Conservation (phyloP, 768 basidiomycete species). For the Mrakia gelida region DNA sequence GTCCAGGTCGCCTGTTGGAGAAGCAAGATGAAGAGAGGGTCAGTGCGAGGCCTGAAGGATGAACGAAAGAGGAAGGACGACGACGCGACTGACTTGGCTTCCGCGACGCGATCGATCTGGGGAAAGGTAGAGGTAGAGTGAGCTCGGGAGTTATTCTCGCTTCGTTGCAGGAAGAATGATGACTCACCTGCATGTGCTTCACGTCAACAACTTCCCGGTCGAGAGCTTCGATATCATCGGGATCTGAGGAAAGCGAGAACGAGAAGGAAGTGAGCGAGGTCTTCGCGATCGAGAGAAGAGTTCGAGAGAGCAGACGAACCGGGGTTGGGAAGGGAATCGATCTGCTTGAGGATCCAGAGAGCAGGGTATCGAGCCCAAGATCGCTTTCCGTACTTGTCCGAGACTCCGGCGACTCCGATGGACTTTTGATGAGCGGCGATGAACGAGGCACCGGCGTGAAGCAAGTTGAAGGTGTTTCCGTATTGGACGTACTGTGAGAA, state of each 20-base stretch:
- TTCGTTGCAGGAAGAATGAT: too few relatives aligned
- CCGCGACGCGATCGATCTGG: slow-evolving; percentile 66
- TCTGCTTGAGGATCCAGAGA: slow-evolving; percentile 90
- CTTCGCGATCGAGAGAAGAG: too few relatives aligned
- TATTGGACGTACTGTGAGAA: slow-evolving; percentile 93
- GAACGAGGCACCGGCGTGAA: slow-evolving; percentile 88
- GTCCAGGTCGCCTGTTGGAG: slow-evolving; percentile 60
- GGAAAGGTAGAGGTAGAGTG: too few relatives aligned
- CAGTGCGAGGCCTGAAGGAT: background rate
- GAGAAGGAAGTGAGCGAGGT: too few relatives aligned
- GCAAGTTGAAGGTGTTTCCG: slow-evolving; percentile 92
- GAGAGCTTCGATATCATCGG: slow-evolving; percentile 86
- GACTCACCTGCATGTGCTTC: slow-evolving; percentile 56
- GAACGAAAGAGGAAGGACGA: background rate
- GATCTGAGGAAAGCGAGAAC: slow-evolving; percentile 50
- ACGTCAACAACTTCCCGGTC: slow-evolving; percentile 69
- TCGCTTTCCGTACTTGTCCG: slow-evolving; percentile 95
- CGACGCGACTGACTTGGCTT: slow-evolving; percentile 51
- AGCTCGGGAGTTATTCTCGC: too few relatives aligned
- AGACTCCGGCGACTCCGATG: slow-evolving; percentile 90
- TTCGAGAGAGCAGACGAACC: too few relatives aligned
- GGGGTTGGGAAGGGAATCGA: slow-evolving; percentile 91
- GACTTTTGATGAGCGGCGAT: slow-evolving; percentile 90
- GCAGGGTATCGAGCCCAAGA: slow-evolving; percentile 96
- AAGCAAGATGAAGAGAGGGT: background rate